These are phyloP conservation scores for Pythium utonaiense DNA, from an alignment of 352 stramenopile genomes.

Conservation along the genomic window DNA sequence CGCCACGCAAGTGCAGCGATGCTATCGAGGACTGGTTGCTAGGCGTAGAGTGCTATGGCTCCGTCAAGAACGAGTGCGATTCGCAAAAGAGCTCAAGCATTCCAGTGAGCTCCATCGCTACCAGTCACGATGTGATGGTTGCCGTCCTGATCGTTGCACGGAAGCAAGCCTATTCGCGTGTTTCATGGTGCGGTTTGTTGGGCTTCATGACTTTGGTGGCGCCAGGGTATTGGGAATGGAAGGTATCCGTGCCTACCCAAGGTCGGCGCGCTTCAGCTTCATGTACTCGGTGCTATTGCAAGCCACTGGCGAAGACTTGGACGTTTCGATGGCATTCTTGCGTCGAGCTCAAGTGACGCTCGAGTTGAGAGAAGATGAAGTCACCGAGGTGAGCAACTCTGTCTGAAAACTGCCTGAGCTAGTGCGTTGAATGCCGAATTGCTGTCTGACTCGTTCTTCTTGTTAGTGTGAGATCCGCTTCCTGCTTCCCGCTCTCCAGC, in stretches of 20 bases:
- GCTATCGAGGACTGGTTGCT: constrained; percentile 13
- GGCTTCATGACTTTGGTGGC: constrained; percentile 25
- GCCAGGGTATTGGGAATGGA: constrained; percentile 20
- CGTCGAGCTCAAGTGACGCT: constrained; percentile 12
- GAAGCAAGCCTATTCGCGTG: constrained; percentile 22
- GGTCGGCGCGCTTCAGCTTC: constrained; percentile 23
- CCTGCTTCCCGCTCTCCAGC: constrained; percentile 46
- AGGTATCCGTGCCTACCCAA: constrained; percentile 14
- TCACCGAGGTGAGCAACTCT: constrained; percentile 30
- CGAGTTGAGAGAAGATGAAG: constrained; percentile 19
- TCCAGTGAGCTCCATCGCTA: constrained; percentile 13
- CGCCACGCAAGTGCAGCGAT: constrained; percentile 24
- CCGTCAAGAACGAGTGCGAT: constrained; percentile 12
- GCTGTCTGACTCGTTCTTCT: not conserved
- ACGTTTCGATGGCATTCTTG: constrained; percentile 25
- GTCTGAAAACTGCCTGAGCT: not conserved
- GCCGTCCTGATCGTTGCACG: constrained; percentile 7
- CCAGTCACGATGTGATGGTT: constrained; percentile 18
- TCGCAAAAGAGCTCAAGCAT: constrained; percentile 12
- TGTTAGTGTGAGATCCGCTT: constrained; percentile 45
- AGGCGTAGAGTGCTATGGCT: constrained; percentile 9
- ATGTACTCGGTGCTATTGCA: constrained; percentile 24
- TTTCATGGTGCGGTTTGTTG: constrained; percentile 28
- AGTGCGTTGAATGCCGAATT: not conserved
- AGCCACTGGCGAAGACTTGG: constrained; percentile 24